Percentiles rank a stretch among this genome's conserved stretches.
Evolutionary conservation across 2,329 filamentous ascomycete species (phyloP).

Genomic region (Exophiala sp.): DNA sequence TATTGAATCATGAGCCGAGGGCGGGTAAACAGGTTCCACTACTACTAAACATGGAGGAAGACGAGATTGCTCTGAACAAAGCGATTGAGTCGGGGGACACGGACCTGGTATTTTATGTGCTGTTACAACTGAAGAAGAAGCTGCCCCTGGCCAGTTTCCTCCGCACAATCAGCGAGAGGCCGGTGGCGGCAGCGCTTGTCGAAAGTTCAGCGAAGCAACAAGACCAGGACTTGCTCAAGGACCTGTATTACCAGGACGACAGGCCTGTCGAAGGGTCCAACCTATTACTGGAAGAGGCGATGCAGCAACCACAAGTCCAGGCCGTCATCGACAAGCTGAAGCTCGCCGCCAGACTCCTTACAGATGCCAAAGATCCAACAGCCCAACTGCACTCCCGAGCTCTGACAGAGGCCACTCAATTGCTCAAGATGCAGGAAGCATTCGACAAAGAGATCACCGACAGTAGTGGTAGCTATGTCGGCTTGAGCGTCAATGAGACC

Average conservation of each 20-base stretch:
- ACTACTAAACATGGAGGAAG: slow-evolving; percentile 90
- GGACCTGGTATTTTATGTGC: slow-evolving; percentile 84
- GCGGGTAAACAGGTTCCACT: slow-evolving; percentile 95
- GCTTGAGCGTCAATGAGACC: slow-evolving; percentile 85
- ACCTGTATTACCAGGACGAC: slow-evolving; percentile 97
- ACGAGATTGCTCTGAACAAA: slow-evolving; percentile 91
- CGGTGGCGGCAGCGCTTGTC: slow-evolving; percentile 82
- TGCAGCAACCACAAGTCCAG: slow-evolving; percentile 66
- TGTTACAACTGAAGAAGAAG: slow-evolving; percentile 84
- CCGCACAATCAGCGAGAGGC: slow-evolving; percentile 79
- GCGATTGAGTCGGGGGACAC: slow-evolving; percentile 94
- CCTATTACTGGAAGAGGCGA: slow-evolving; percentile 79
- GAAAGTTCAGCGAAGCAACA: slow-evolving; percentile 78
- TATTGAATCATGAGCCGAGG: slow-evolving; percentile 89
- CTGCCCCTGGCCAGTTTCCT: slow-evolving; percentile 89
- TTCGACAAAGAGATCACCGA: slow-evolving; percentile 78
- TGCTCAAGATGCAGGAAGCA: slow-evolving; percentile 80
- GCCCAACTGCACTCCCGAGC: slow-evolving; percentile 64
- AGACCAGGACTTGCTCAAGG: slow-evolving; percentile 80
- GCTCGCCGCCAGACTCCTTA: slow-evolving; percentile 76
- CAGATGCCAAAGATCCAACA: slow-evolving; percentile 75
- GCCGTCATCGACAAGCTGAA: slow-evolving; percentile 80
- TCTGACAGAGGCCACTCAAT: slow-evolving; percentile 72
- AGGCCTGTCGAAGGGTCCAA: slow-evolving; percentile 82
- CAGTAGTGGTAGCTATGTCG: slow-evolving; percentile 63